Evolutionary conservation across 1,139 yeast species (phyloP).

Genomic region (Ashbya aceris): DNA sequence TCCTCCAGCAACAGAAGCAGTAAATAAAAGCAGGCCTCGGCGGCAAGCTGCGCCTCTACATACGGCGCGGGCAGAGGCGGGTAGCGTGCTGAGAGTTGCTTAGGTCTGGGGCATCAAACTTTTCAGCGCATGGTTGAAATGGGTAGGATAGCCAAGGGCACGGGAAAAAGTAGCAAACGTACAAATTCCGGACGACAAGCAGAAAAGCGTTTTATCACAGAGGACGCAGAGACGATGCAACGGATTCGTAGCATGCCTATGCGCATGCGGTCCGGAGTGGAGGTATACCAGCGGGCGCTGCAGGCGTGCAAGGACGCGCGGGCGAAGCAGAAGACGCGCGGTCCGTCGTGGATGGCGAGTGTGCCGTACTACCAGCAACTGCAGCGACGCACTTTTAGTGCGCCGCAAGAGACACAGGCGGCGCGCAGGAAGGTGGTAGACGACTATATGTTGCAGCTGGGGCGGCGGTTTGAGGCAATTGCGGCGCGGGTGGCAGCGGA

Average conservation of each 20-base stretch:
- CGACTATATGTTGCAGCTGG: slow-evolving; percentile 4
- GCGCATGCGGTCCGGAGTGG: neutral
- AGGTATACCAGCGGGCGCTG: neutral
- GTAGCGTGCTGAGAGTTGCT: too few species aligned
- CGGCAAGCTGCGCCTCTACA: too few species aligned
- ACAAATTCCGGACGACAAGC: neutral
- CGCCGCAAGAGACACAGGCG: slow-evolving; percentile 1
- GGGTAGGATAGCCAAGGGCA: neutral
- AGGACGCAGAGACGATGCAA: neutral
- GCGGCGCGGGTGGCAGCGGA: neutral
- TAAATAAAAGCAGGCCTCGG: too few species aligned
- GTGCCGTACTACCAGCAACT: neutral
- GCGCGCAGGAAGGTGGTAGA: slow-evolving; percentile 7
- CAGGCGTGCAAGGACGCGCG: neutral
- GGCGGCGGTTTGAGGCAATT: neutral
- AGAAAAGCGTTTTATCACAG: neutral
- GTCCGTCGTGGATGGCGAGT: neutral
- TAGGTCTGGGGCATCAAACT: too few species aligned
- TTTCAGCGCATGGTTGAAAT: too few species aligned
- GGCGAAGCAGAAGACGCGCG: neutral
- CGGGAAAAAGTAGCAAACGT: neutral
- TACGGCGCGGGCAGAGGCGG: too few species aligned
- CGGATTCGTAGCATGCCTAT: too few species aligned
- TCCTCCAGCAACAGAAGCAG: too few species aligned
- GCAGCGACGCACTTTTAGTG: neutral